A percentile compares a stretch with the other conserved stretches of the same genome.
Conservation (phyloP, 2,329 filamentous ascomycete genomes). For the Pezicula radicicola region DNA sequence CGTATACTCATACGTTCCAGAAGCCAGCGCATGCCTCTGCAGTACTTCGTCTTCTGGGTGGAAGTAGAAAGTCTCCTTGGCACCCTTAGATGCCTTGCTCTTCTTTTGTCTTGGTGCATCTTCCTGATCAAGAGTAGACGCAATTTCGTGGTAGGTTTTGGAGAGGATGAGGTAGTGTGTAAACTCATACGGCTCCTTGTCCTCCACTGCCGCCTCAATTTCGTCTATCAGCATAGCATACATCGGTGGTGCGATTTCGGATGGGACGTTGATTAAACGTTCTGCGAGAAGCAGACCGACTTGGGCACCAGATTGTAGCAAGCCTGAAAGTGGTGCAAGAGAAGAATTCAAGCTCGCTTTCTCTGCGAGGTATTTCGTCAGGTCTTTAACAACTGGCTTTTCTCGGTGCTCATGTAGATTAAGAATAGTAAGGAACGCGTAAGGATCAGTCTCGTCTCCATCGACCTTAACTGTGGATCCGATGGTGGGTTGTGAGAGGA, state of each 20-base stretch:
- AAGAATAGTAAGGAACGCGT: slow-evolving; percentile 85
- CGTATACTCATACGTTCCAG: slow-evolving; percentile 72
- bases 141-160: slow-evolving; percentile 88
- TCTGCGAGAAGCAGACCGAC: slow-evolving; percentile 89
- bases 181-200: slow-evolving; percentile 90
- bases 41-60: slow-evolving; percentile 94
- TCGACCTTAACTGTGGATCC: slow-evolving; percentile 98
- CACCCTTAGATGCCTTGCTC: slow-evolving; percentile 65
- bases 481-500: slow-evolving; percentile 81
- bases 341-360: slow-evolving; percentile 48
- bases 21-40: slow-evolving; percentile 69
- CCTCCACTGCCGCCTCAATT: slow-evolving; percentile 81
- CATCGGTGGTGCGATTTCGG: slow-evolving; percentile 88
- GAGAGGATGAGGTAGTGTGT: slow-evolving; percentile 89
- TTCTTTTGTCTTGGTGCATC: slow-evolving; percentile 56
- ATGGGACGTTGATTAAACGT: slow-evolving; percentile 93
- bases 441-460: slow-evolving; percentile 87
- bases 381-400: slow-evolving; percentile 66
- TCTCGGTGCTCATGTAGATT: slow-evolving; percentile 78
- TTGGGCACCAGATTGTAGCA: slow-evolving; percentile 56
- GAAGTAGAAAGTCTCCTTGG: slow-evolving; percentile 76
- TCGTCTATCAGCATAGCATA: slow-evolving; percentile 94
- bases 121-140: slow-evolving; percentile 72
- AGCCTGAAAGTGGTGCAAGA: slow-evolving; percentile 52
- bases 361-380: slow-evolving; percentile 67